These are phyloP conservation scores for Lactarius akahatsu DNA, from an alignment of 768 basidiomycete species.

Conservation along the genomic window DNA sequence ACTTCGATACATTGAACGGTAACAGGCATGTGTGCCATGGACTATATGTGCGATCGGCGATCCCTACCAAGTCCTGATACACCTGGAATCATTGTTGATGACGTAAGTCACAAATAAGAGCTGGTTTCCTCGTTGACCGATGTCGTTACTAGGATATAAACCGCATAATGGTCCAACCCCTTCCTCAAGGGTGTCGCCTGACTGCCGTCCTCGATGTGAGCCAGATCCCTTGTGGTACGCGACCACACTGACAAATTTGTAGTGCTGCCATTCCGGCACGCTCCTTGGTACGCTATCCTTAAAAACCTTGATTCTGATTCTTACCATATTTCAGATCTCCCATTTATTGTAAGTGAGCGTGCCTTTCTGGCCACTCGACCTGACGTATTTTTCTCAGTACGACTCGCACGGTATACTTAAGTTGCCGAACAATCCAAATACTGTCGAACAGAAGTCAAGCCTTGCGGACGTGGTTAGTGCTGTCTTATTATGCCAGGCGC, in stretches of 20 bases:
- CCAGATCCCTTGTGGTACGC: background rate
- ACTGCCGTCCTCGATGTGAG: constrained; percentile 18
- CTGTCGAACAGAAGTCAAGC: background rate
- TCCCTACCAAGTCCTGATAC: background rate
- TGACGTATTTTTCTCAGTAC: constrained; percentile 7
- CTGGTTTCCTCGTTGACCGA: background rate
- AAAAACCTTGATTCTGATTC: background rate
- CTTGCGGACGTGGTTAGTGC: constrained; percentile 5
- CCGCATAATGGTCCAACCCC: constrained; percentile 1
- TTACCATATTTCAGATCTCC: constrained; percentile 10
- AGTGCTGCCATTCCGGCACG: constrained; percentile 13
- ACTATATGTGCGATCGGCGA: background rate
- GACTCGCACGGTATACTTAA: background rate
- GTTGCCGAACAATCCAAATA: no score
- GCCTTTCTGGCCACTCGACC: background rate
- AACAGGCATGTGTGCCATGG: constrained; percentile 13
- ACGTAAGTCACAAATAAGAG: background rate
- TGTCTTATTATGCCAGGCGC: background rate
- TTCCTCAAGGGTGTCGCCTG: constrained; percentile 12
- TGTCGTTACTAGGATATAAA: background rate
- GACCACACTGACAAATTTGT: background rate
- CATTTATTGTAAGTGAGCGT: background rate
- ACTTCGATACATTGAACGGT: background rate
- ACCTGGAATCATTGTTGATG: constrained; percentile 6
- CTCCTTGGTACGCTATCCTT: constrained; percentile 14